phyloP scores from a whole-genome alignment of 148 eudicot genomes.

The Silene uniflora region DNA sequence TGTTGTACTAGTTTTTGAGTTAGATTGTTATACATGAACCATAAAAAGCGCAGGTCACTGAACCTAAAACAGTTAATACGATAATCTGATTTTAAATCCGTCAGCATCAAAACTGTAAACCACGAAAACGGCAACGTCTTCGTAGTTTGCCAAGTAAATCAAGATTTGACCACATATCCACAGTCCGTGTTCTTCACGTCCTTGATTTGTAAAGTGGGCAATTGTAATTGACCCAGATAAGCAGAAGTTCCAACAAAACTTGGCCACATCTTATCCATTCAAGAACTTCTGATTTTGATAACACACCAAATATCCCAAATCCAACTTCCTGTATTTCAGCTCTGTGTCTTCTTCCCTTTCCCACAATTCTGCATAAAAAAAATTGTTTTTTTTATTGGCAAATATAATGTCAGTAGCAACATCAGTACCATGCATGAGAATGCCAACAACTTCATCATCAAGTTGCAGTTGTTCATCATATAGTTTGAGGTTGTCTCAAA shows the following conservation, averaged over 20 bases:
- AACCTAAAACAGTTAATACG: too few species aligned
- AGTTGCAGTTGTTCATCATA: conserved; percentile 36
- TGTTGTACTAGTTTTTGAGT: too few species aligned
- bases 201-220: conserved; percentile 11
- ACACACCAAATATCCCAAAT: conserved; percentile 3
- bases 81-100: too few species aligned
- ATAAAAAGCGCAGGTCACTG: too few species aligned
- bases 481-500: conserved; percentile 27
- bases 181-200: background rate
- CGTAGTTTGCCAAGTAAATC: background rate
- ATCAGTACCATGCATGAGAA: conserved; percentile 54
- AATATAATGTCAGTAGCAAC: conserved; percentile 63
- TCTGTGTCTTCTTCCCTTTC: background rate
- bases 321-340: background rate
- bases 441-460: conserved; percentile 30
- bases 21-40: too few species aligned
- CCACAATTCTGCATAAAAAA: background rate
- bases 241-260: conserved; percentile 24
- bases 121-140: too few species aligned
- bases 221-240: background rate
- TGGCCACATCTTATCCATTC: conserved; percentile 50
- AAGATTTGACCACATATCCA: background rate
- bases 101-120: too few species aligned
- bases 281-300: conserved; percentile 30
- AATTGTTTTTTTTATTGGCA: background rate